A percentile compares a stretch with the other conserved stretches of the same genome.
phyloP scores from a whole-genome alignment of 2,329 filamentous ascomycete species.

The Colletotrichum abscissum region DNA sequence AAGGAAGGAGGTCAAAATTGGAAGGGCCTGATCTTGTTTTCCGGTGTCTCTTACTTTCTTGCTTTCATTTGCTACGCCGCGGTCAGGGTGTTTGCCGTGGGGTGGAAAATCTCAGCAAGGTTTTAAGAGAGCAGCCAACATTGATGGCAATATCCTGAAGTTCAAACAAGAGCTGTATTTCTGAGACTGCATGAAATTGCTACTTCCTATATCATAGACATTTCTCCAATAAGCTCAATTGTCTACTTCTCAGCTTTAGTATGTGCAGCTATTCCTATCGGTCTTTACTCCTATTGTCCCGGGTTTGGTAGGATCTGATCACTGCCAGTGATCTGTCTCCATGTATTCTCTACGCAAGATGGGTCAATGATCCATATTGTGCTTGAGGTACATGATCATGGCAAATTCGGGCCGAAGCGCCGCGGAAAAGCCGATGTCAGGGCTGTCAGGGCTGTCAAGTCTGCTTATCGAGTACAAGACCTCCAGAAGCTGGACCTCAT shows the following conservation, averaged over 20 bases:
- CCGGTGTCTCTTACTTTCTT: constrained; percentile 30
- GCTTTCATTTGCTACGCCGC: constrained; percentile 33
- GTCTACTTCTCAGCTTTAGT: no score
- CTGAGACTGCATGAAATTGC: background rate
- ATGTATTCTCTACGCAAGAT: no score
- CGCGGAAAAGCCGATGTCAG: background rate
- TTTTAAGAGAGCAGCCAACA: constrained; percentile 9
- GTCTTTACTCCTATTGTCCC: no score
- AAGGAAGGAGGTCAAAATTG: constrained; percentile 22
- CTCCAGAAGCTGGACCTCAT: background rate
- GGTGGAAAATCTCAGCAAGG: constrained; percentile 19
- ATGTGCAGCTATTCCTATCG: no score
- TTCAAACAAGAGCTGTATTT: background rate
- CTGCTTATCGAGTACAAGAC: background rate
- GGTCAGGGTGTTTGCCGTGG: constrained; percentile 29
- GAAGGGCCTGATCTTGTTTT: constrained; percentile 30
- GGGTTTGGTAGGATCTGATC: no score
- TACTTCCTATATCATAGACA: no score
- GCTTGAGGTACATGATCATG: background rate
- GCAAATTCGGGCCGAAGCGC: background rate
- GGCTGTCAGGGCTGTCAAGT: background rate
- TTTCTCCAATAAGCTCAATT: no score
- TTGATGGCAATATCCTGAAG: background rate
- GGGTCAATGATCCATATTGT: background rate
- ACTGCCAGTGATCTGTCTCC: no score